Conservation (phyloP, 306 rosid species). For the Ormosia emarginata region DNA sequence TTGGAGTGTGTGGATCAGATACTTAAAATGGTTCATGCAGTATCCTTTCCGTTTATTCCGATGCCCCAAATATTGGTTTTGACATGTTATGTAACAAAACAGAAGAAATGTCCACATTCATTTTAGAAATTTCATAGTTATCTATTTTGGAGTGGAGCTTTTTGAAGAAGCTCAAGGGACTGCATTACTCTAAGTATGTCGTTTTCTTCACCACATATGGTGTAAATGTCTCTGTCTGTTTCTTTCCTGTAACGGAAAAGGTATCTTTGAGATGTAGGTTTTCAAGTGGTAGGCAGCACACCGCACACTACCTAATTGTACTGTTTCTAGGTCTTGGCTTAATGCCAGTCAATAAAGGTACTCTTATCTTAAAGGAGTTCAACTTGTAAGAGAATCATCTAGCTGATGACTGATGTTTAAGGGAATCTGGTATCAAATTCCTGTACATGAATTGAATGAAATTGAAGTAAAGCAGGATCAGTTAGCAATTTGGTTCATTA, state of each 20-base stretch:
- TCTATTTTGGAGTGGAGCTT: constrained; percentile 15
- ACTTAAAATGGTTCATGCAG: constrained; percentile 1
- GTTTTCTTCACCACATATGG: constrained; percentile 36
- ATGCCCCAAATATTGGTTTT: not conserved
- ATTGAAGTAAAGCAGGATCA: constrained; percentile 23
- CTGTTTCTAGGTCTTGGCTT: constrained; percentile 27
- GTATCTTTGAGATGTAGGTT: constrained; percentile 30
- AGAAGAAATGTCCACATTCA: not conserved
- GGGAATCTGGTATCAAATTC: constrained; percentile 55
- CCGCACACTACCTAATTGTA: constrained; percentile 12
- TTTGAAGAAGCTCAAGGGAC: constrained; percentile 23
- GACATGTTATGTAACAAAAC: constrained; percentile 2
- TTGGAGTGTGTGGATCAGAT: constrained; percentile 13
- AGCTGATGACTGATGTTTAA: constrained; percentile 22
- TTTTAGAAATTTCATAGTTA: not conserved
- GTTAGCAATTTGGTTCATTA: constrained; percentile 5
- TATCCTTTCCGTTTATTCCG: not conserved
- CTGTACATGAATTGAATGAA: constrained; percentile 19
- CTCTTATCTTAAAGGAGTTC: constrained; percentile 30
- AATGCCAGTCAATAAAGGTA: constrained; percentile 30
- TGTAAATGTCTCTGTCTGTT: constrained; percentile 40
- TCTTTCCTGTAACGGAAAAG: constrained; percentile 24
- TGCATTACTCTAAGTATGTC: constrained; percentile 23
- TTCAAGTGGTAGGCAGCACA: constrained; percentile 38
- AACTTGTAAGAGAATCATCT: constrained; percentile 47